A percentile compares a stretch with the other conserved stretches of the same genome.
phyloP scores from a whole-genome alignment of 2,329 filamentous ascomycete genomes.

The Sporothrix inflata region DNA sequence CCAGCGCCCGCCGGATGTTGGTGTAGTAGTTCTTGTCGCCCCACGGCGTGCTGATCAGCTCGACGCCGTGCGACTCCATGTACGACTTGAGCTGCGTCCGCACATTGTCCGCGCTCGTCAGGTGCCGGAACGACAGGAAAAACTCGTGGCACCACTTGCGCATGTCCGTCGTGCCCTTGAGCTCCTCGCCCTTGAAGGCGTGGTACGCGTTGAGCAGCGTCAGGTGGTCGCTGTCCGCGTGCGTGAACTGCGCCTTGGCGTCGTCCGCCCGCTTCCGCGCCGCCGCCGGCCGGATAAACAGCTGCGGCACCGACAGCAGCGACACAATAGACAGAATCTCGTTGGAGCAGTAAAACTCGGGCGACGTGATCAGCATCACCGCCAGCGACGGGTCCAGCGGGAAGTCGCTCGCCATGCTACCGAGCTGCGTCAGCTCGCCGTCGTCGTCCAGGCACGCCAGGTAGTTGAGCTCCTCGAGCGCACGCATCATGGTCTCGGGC shows the following conservation, averaged over 20 bases:
- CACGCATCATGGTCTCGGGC: constrained; percentile 97
- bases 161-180: constrained; percentile 63
- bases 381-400: constrained; percentile 91
- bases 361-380: constrained; percentile 96
- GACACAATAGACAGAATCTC: constrained; percentile 96
- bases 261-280: constrained; percentile 91
- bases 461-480: constrained; percentile 96
- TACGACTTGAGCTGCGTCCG: constrained; percentile 89
- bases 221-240: constrained; percentile 91
- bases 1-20: constrained; percentile 90
- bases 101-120: constrained; percentile 93
- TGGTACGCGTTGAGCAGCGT: constrained; percentile 98
- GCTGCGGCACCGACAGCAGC: constrained; percentile 88
- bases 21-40: constrained; percentile 97
- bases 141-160: constrained; percentile 98
- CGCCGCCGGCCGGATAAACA: constrained; percentile 85
- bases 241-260: constrained; percentile 93
- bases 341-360: constrained; percentile 98
- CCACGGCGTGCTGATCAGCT: constrained; percentile 86
- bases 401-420: constrained; percentile 88
- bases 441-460: constrained; percentile 95
- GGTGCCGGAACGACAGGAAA: constrained; percentile 85
- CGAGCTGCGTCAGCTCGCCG: constrained; percentile 85
- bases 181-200: constrained; percentile 82
- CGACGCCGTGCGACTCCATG: constrained; percentile 89